Evolutionary conservation across 805 yeast genomes (phyloP).

Genomic region (Suhomyces emberorum): DNA sequence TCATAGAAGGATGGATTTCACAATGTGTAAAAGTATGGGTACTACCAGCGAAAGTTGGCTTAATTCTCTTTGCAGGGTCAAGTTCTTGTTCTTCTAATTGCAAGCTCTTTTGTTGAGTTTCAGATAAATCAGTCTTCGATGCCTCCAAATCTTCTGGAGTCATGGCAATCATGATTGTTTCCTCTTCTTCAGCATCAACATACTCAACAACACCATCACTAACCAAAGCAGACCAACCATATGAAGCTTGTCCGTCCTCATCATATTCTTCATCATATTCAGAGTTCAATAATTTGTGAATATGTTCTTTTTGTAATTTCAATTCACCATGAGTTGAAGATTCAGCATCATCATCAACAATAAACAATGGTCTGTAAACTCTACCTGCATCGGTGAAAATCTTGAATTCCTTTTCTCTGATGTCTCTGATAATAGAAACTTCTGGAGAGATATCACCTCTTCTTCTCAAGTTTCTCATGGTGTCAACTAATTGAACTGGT

Average conservation of each 20-base stretch:
- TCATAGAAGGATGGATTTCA: constrained; percentile 99
- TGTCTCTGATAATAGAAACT: constrained; percentile 94
- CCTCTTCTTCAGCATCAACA: constrained; percentile 98
- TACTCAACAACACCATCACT: constrained; percentile 90
- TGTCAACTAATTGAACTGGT: constrained; percentile 86
- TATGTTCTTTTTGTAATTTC: constrained; percentile 80
- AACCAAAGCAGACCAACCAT: constrained; percentile 83
- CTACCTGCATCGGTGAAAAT: constrained; percentile 98
- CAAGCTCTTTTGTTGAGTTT: constrained; percentile 41
- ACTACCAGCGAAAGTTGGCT: constrained; percentile 51
- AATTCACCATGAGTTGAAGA: constrained; percentile 72
- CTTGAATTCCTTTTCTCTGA: constrained; percentile 93
- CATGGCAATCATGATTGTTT: constrained; percentile 98
- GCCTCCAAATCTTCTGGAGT: constrained; percentile 93
- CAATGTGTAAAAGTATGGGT: constrained; percentile 93
- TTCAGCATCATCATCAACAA: constrained; percentile 82
- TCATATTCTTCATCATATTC: constrained; percentile 61
- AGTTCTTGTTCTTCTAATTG: constrained; percentile 44
- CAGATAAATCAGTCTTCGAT: constrained; percentile 40
- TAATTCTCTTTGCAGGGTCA: constrained; percentile 85
- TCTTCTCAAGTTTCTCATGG: constrained; percentile 88
- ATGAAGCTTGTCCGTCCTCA: constrained; percentile 49
- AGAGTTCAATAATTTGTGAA: constrained; percentile 61
- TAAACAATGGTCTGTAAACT: constrained; percentile 92
- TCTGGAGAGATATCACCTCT: constrained; percentile 94